Conservation (phyloP, 768 basidiomycete genomes). For the Suillus subalutaceus region DNA sequence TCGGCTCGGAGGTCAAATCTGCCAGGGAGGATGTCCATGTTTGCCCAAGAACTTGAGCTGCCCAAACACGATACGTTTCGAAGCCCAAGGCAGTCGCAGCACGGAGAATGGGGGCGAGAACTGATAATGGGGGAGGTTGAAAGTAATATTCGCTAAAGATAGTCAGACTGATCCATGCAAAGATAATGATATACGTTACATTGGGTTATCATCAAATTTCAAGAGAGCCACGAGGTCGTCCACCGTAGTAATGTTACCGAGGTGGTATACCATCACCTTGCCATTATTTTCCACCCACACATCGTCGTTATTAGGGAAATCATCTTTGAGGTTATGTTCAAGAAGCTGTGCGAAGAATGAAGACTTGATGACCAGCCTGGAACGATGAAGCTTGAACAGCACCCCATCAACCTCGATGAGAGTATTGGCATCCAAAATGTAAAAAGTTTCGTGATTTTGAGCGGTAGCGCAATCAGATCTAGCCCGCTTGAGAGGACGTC, state of each 20-base stretch:
- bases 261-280: slow-evolving; percentile 2
- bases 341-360: slow-evolving; percentile 36
- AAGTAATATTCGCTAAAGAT: slow-evolving; percentile 27
- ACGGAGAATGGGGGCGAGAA: slow-evolving; percentile 37
- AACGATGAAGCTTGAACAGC: slow-evolving; percentile 40
- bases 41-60: slow-evolving; percentile 29
- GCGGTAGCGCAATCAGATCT: neutral
- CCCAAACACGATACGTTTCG: slow-evolving; percentile 28
- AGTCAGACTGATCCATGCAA: neutral
- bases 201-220: slow-evolving; percentile 9
- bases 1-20: slow-evolving; percentile 10
- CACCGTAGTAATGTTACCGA: neutral
- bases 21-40: slow-evolving; percentile 34
- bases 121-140: slow-evolving; percentile 31
- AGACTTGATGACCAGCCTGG: slow-evolving; percentile 34
- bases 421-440: slow-evolving; percentile 39
- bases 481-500: neutral
- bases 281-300: slow-evolving; percentile 1
- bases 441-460: slow-evolving; percentile 24
- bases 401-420: slow-evolving; percentile 36
- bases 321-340: slow-evolving; percentile 7
- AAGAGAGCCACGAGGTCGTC: slow-evolving; percentile 5
- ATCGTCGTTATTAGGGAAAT: neutral
- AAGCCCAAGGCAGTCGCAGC: slow-evolving; percentile 39
- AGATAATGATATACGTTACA: neutral